These are phyloP conservation scores for Balansia obtecta DNA, from an alignment of 2,329 filamentous ascomycete genomes.

Conservation along the genomic window DNA sequence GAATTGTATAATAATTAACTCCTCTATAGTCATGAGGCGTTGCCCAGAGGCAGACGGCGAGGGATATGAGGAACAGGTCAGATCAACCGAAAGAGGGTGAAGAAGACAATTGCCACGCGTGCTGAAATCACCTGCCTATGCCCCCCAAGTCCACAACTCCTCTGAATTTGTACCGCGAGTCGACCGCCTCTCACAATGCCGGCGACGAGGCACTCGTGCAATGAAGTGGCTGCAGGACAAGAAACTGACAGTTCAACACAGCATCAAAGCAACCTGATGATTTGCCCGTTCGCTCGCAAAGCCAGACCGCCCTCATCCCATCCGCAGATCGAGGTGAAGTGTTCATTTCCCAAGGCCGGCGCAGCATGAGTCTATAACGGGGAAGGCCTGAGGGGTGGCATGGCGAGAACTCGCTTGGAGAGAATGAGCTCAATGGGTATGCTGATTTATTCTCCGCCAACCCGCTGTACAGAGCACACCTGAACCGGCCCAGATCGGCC, in stretches of 20 bases:
- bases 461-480: constrained; percentile 27
- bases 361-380: constrained; percentile 49
- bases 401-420: constrained; percentile 33
- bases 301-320: constrained; percentile 28
- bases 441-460: constrained; percentile 31
- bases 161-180: constrained; percentile 23
- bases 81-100: too few species aligned
- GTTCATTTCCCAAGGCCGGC: constrained; percentile 39
- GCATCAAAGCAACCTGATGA: constrained; percentile 32
- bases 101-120: too few species aligned
- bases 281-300: constrained; percentile 30
- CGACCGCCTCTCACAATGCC: constrained; percentile 31
- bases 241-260: constrained; percentile 35
- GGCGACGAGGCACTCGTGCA: constrained; percentile 21
- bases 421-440: constrained; percentile 32
- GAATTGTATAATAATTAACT: too few species aligned
- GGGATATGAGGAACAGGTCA: too few species aligned
- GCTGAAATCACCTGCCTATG: too few species aligned
- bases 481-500: constrained; percentile 34
- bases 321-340: constrained; percentile 34
- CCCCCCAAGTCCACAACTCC: too few species aligned
- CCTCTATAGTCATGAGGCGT: too few species aligned
- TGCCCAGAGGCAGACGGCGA: too few species aligned
- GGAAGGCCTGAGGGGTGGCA: constrained; percentile 33
- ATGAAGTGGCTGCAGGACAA: constrained; percentile 37